phyloP scores from a whole-genome alignment of 176 grass and related monocot genomes.

The Avena atlantica region DNA sequence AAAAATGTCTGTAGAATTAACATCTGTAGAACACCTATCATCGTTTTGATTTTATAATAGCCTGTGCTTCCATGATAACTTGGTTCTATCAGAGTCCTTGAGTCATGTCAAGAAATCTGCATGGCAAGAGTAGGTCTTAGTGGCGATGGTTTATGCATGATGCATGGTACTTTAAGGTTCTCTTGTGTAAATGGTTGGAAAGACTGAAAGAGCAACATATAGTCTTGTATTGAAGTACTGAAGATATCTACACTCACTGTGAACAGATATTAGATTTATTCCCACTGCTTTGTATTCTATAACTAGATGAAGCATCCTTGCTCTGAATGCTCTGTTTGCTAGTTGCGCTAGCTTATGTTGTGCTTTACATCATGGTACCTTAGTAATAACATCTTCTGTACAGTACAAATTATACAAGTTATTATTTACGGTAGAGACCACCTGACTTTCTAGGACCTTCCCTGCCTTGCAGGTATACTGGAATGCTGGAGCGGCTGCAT shows the following conservation, averaged over 20 bases:
- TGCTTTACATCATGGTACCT: neutral
- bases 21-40: neutral
- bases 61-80: neutral
- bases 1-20: neutral
- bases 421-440: neutral
- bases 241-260: neutral
- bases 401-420: neutral
- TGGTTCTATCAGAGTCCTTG: neutral
- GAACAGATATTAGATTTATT: neutral
- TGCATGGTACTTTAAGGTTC: neutral
- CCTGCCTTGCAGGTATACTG: slow-evolving; percentile 47
- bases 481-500: slow-evolving; percentile 49
- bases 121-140: neutral
- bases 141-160: neutral
- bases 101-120: neutral
- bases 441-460: neutral
- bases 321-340: neutral
- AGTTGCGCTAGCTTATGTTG: neutral
- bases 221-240: neutral
- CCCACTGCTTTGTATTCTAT: neutral
- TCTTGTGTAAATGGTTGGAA: neutral
- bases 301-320: slow-evolving; percentile 8
- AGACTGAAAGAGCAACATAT: neutral
- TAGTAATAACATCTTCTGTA: neutral
- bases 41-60: neutral